Evolutionary conservation across 2,329 filamentous ascomycete species (phyloP).

Genomic region (Cladosporium sp.): DNA sequence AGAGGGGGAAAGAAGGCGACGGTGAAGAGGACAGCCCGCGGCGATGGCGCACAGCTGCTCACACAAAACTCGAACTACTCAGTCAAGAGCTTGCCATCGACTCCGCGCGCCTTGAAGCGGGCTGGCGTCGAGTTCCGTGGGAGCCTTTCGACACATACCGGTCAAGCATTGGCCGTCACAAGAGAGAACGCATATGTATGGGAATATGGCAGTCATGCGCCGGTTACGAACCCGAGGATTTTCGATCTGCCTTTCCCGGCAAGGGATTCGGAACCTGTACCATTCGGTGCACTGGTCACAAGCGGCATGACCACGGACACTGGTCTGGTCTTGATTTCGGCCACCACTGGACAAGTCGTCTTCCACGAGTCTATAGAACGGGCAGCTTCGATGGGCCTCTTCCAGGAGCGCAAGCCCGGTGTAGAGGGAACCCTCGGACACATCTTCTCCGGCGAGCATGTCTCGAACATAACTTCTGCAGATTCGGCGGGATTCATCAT

Average conservation of each 20-base stretch:
- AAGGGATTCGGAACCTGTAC: constrained; percentile 68
- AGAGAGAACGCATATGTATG: constrained; percentile 83
- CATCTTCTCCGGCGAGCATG: constrained; percentile 74
- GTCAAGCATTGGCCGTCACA: constrained; percentile 70
- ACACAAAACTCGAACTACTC: constrained; percentile 82
- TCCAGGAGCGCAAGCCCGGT: constrained; percentile 77
- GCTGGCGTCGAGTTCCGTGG: constrained; percentile 59
- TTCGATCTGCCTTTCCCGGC: constrained; percentile 76
- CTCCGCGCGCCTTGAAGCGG: constrained; percentile 72
- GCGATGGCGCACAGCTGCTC: constrained; percentile 43
- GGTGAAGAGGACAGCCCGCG: constrained; percentile 30
- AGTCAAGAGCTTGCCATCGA: constrained; percentile 78
- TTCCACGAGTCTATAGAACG: constrained; percentile 96
- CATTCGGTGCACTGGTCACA: constrained; percentile 79
- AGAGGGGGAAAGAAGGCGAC: constrained; percentile 30
- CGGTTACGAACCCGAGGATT: constrained; percentile 72
- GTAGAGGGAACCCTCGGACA: constrained; percentile 73
- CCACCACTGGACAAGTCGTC: constrained; percentile 77
- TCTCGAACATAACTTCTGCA: constrained; percentile 75
- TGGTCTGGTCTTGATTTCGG: constrained; percentile 83
- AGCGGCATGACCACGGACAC: constrained; percentile 76
- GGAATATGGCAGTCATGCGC: constrained; percentile 70
- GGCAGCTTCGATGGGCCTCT: constrained; percentile 79
- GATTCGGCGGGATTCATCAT: constrained; percentile 87
- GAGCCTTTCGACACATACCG: constrained; percentile 25